phyloP scores from a whole-genome alignment of 495 filamentous ascomycete species.

The Neurospora terricola region DNA sequence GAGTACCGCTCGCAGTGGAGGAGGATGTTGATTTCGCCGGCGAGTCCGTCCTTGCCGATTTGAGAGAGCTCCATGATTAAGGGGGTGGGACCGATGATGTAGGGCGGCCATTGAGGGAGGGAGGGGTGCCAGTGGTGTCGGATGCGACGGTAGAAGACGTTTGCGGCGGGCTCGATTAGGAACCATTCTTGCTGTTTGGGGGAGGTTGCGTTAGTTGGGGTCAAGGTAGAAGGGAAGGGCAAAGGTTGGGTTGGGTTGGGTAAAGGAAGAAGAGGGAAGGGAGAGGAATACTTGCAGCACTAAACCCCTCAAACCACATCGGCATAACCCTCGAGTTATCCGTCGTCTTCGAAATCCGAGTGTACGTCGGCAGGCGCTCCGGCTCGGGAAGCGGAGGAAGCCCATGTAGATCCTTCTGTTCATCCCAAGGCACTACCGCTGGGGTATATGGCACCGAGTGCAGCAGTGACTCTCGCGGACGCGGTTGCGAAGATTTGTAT shows the following conservation, averaged over 20 bases:
- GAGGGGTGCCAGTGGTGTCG: not conserved
- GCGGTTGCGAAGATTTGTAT: not conserved
- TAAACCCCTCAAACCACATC: not conserved
- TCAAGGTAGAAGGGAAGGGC: not conserved
- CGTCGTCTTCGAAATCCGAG: not conserved
- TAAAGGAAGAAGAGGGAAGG: too few species aligned
- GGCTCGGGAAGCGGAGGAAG: not conserved
- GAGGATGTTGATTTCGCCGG: not conserved
- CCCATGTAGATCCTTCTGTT: not conserved
- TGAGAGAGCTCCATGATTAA: not conserved
- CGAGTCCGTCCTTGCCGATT: not conserved
- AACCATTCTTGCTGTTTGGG: not conserved
- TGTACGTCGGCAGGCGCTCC: not conserved
- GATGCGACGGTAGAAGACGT: not conserved
- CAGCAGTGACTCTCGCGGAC: not conserved
- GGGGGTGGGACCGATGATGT: not conserved
- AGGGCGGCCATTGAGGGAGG: not conserved
- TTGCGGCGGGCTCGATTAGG: not conserved
- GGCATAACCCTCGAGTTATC: not conserved
- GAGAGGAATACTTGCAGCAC: not conserved
- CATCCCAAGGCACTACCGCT: not conserved
- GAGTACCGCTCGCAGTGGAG: not conserved
- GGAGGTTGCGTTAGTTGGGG: not conserved
- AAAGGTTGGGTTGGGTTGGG: too few species aligned
- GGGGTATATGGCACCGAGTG: not conserved